Evolutionary conservation across 2,329 filamentous ascomycete genomes (phyloP).

Genomic region (Trichoderma gracile): DNA sequence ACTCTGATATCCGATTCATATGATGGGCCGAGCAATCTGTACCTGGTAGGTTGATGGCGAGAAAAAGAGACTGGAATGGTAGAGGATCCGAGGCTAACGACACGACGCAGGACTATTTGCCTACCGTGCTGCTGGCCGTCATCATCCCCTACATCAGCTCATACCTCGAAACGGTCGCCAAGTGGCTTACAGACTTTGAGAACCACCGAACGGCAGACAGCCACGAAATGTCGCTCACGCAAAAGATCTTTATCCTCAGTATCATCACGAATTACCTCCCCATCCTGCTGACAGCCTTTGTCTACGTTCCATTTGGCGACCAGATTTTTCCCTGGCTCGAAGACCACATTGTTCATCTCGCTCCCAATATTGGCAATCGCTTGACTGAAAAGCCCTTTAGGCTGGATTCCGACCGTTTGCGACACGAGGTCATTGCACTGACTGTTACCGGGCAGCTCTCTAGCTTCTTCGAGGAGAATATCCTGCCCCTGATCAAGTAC

Average conservation of each 20-base stretch:
- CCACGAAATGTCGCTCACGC: constrained; percentile 68
- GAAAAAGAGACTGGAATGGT: background rate
- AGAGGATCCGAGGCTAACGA: background rate
- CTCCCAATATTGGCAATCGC: constrained; percentile 47
- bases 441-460: constrained; percentile 72
- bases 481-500: constrained; percentile 69
- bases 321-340: constrained; percentile 68
- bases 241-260: constrained; percentile 75
- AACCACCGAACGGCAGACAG: constrained; percentile 72
- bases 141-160: constrained; percentile 65
- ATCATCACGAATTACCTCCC: constrained; percentile 80
- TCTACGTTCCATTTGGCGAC: constrained; percentile 74
- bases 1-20: constrained; percentile 76
- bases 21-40: constrained; percentile 64
- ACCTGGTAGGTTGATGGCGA: constrained; percentile 52
- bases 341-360: constrained; percentile 55
- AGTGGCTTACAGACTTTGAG: constrained; percentile 66
- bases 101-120: constrained; percentile 63
- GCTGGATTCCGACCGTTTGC: constrained; percentile 65
- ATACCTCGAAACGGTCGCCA: constrained; percentile 63
- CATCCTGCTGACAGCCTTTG: constrained; percentile 73
- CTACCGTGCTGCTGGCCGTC: constrained; percentile 68
- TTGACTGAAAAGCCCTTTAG: constrained; percentile 58
- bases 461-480: constrained; percentile 69
- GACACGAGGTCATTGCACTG: constrained; percentile 74